Evolutionary conservation across 495 filamentous ascomycete genomes (phyloP), one percentile per base, ranked within the genome.

Genomic region (Penicillium lagena): DNA sequence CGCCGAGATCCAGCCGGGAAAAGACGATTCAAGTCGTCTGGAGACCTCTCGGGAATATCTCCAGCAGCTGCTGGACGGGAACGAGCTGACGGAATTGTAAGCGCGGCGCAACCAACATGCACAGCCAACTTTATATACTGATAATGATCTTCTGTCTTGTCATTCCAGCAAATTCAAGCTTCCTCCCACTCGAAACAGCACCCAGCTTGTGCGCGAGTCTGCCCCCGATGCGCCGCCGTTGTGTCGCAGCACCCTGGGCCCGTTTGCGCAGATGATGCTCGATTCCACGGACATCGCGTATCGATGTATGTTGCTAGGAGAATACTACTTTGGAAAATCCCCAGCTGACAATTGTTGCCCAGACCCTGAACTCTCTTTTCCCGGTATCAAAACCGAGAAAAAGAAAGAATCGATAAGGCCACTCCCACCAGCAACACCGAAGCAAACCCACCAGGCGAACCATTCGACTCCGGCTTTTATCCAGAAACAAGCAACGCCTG

Each of bases 1-100:
- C 33, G 47, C 51, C 48, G 68, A 73, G 42, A 64, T 69, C 17
- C 56, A 59, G 37, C 56, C 64, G 10, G 70, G 67, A 22, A 46
- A 44, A 29, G 59, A 64, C 39, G 66, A 69, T 34, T 73, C 69
- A 22, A 63, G 45, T 48, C 66, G 59, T 17, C 48, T 71, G 43
- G 67, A 68, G 46, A 70, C 71, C 8, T 70, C 68, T 12, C 72
- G 85, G 35, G 66, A 79, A 55, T 81, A 87, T 51, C 66, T 93
- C 37, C 82, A 87, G 51, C 79, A 82, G 48, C 71, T 88, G 42
- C 64, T 89, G 42, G 77, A 81, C 57, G 78, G 76, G 9, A 76
- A 80, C 34, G 77, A 82, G 33, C 66, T 89, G 49, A 83, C 86
- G 12, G 75, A 89, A 62, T 86, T 82, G 86, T 90, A 73, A 65